Percentiles rank a stretch among this genome's conserved stretches.
Conservation (phyloP, 305 asterid species). For the Fraxinus paxiana region DNA sequence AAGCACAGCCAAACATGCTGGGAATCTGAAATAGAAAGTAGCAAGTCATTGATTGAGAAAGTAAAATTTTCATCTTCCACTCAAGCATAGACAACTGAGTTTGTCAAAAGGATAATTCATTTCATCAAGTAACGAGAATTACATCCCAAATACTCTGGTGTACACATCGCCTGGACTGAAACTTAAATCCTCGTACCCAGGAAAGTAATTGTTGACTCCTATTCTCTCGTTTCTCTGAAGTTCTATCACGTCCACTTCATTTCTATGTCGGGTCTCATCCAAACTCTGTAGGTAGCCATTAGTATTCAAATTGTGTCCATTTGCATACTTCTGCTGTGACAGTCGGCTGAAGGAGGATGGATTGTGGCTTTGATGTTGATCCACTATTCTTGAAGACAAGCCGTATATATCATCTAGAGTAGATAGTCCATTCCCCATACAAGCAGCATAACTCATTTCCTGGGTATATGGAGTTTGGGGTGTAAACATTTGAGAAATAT, state of each 20-base stretch:
- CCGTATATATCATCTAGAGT: slow-evolving; percentile 35
- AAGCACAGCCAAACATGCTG: neutral
- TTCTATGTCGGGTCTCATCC: slow-evolving; percentile 43
- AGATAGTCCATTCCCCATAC: slow-evolving; percentile 34
- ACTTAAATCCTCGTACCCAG: slow-evolving; percentile 62
- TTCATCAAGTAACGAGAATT: slow-evolving; percentile 26
- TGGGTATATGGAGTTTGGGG: slow-evolving; percentile 43
- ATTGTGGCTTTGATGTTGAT: slow-evolving; percentile 39
- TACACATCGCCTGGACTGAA: slow-evolving; percentile 64
- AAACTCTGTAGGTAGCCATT: slow-evolving; percentile 39
- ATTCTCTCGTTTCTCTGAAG: slow-evolving; percentile 55
- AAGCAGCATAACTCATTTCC: slow-evolving; percentile 38
- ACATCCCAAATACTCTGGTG: slow-evolving; percentile 66
- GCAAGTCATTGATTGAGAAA: slow-evolving; percentile 21
- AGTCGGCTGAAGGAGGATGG: slow-evolving; percentile 44
- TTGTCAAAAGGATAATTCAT: slow-evolving; percentile 20
- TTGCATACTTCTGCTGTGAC: slow-evolving; percentile 46
- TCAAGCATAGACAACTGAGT: slow-evolving; percentile 34
- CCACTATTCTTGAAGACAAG: slow-evolving; percentile 40
- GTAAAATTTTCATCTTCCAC: slow-evolving; percentile 25
- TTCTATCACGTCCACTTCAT: slow-evolving; percentile 41
- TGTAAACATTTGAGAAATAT: slow-evolving; percentile 40
- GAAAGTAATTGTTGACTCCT: slow-evolving; percentile 50
- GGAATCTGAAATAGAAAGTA: neutral
- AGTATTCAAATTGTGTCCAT: slow-evolving; percentile 34